Percentiles rank a stretch among this genome's conserved stretches.
phyloP scores from a whole-genome alignment of 768 basidiomycete species.

The Lanmaoa rubissima region DNA sequence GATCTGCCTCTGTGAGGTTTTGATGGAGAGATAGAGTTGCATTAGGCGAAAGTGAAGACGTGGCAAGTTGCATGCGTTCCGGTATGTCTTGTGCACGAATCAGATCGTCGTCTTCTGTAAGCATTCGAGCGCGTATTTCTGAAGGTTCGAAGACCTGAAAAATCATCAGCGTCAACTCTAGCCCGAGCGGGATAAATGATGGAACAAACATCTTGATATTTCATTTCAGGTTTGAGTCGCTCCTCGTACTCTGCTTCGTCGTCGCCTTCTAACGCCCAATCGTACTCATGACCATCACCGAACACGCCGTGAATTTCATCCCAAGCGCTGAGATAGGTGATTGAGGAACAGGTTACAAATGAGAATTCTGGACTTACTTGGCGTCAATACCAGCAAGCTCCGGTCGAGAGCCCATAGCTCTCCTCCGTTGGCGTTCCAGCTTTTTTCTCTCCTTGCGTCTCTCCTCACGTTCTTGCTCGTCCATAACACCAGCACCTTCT shows the following conservation, averaged over 20 bases:
- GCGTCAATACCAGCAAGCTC: conserved; percentile 80
- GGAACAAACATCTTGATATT: conserved; percentile 72
- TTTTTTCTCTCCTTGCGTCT: conserved; percentile 62
- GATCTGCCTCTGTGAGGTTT: conserved; percentile 66
- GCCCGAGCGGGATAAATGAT: conserved; percentile 3
- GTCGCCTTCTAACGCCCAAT: conserved; percentile 88
- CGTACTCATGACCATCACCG: conserved; percentile 94
- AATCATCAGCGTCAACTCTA: conserved; percentile 5
- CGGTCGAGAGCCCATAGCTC: conserved; percentile 61
- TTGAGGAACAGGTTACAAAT: conserved; percentile 6
- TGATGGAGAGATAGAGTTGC: conserved; percentile 60
- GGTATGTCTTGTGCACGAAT: conserved; percentile 90
- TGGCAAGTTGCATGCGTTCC: conserved; percentile 92
- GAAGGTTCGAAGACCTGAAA: conserved; percentile 94
- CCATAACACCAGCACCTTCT: conserved; percentile 76
- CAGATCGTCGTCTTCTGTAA: conserved; percentile 92
- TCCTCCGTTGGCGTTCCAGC: conserved; percentile 64
- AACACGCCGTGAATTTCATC: conserved; percentile 96
- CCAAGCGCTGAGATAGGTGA: conserved; percentile 67
- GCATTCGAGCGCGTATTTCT: conserved; percentile 83
- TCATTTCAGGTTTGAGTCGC: conserved; percentile 66
- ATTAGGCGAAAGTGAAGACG: conserved; percentile 73
- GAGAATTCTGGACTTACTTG: conserved; percentile 50
- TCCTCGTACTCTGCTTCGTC: conserved; percentile 52
- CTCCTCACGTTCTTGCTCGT: conserved; percentile 75